Percentiles rank a stretch among this genome's conserved stretches.
These are phyloP conservation scores for Leptodontidium sp. DNA, from an alignment of 2,329 filamentous ascomycete genomes.

Conservation along the genomic window DNA sequence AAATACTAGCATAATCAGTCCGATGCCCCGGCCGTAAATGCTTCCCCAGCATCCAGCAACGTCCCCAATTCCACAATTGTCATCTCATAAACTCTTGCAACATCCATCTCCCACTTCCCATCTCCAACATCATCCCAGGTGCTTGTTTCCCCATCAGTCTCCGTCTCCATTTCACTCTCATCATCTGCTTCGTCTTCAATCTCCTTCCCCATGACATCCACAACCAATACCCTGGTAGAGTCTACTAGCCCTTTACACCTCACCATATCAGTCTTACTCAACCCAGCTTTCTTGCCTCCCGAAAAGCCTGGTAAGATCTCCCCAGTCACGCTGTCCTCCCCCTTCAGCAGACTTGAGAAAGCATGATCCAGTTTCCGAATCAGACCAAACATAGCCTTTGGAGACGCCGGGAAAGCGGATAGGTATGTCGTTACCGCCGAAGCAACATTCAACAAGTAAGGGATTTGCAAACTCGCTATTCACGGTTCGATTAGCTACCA, in stretches of 20 bases:
- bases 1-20: background rate
- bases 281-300: slow-evolving; percentile 63
- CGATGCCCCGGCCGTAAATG: slow-evolving; percentile 12
- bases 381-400: slow-evolving; percentile 72
- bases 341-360: slow-evolving; percentile 78
- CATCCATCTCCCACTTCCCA: slow-evolving; percentile 71
- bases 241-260: slow-evolving; percentile 84
- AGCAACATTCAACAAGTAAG: slow-evolving; percentile 82
- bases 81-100: slow-evolving; percentile 79
- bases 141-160: slow-evolving; percentile 47
- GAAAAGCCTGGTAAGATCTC: slow-evolving; percentile 76
- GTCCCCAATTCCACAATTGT: slow-evolving; percentile 80
- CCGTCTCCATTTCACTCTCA: slow-evolving; percentile 43
- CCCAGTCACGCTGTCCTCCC: slow-evolving; percentile 70
- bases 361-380: slow-evolving; percentile 84
- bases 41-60: slow-evolving; percentile 56
- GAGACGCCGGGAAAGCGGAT: slow-evolving; percentile 72
- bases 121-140: slow-evolving; percentile 51
- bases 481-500: slow-evolving; percentile 9
- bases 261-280: slow-evolving; percentile 85
- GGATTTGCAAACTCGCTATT: slow-evolving; percentile 79
- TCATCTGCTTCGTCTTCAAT: slow-evolving; percentile 47
- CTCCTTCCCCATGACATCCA: slow-evolving; percentile 70
- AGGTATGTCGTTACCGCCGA: slow-evolving; percentile 77
- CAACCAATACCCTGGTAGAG: slow-evolving; percentile 73